A percentile compares a stretch with the other conserved stretches of the same genome.
Conservation (phyloP, 768 basidiomycete genomes). For the Zangia roseola region DNA sequence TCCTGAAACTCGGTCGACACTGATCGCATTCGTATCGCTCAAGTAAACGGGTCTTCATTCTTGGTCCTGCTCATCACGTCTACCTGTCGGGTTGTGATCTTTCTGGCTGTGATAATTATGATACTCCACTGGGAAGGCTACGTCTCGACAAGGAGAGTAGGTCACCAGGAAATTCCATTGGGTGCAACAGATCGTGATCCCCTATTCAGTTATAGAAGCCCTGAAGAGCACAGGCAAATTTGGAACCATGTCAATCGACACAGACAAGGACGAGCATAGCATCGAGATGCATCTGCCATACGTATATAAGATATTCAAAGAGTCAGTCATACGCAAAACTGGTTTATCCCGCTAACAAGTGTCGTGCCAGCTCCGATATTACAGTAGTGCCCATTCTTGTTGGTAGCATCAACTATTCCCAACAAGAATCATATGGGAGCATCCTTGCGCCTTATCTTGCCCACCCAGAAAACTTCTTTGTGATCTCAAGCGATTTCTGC, state of each 20-base stretch:
- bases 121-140: constrained; percentile 82
- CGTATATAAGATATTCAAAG: constrained; percentile 79
- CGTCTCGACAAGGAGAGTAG: constrained; percentile 77
- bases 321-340: constrained; percentile 42
- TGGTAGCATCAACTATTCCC: constrained; percentile 62
- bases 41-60: constrained; percentile 90
- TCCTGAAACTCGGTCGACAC: neutral
- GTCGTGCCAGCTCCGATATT: constrained; percentile 59
- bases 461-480: constrained; percentile 77
- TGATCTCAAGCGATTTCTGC: constrained; percentile 96
- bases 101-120: constrained; percentile 72
- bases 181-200: constrained; percentile 4
- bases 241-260: constrained; percentile 55
- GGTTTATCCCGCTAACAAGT: constrained; percentile 3
- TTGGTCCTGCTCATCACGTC: constrained; percentile 94
- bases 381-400: constrained; percentile 88
- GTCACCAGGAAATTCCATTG: constrained; percentile 24
- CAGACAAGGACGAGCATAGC: constrained; percentile 94
- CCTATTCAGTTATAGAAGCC: constrained; percentile 14
- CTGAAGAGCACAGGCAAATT: constrained; percentile 45
- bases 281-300: constrained; percentile 98
- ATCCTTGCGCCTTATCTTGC: constrained; percentile 81
- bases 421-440: constrained; percentile 62
- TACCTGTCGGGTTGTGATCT: constrained; percentile 87
- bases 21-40: constrained; percentile 7